Percentiles rank a stretch among this genome's conserved stretches.
These are phyloP conservation scores for Chrysosporium keratinophilum DNA, from an alignment of 2,329 filamentous ascomycete genomes.

Conservation along the genomic window DNA sequence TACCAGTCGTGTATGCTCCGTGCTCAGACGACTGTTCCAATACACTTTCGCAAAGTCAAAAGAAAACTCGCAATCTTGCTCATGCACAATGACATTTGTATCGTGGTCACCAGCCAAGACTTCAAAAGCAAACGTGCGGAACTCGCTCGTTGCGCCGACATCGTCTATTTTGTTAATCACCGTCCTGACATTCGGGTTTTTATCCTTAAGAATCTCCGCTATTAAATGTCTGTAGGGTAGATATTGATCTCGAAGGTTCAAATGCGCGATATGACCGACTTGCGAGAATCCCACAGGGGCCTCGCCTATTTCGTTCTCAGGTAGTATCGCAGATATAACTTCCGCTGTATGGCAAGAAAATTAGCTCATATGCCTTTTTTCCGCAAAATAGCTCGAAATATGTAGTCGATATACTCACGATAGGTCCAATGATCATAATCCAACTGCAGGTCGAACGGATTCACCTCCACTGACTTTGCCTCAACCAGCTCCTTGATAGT, in stretches of 20 bases:
- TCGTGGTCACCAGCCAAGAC: slow-evolving; percentile 72
- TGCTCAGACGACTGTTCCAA: slow-evolving; percentile 89
- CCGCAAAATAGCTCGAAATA: slow-evolving; percentile 12
- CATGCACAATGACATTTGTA: slow-evolving; percentile 69
- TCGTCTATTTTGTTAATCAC: slow-evolving; percentile 94
- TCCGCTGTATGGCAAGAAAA: slow-evolving; percentile 48
- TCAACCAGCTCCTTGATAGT: slow-evolving; percentile 59
- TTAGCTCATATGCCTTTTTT: slow-evolving; percentile 7
- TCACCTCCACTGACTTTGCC: slow-evolving; percentile 56
- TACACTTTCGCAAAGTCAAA: slow-evolving; percentile 97
- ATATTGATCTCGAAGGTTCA: slow-evolving; percentile 78
- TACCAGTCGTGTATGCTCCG: slow-evolving; percentile 75
- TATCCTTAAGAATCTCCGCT: slow-evolving; percentile 76
- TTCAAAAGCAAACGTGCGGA: slow-evolving; percentile 87
- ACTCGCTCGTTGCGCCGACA: slow-evolving; percentile 75
- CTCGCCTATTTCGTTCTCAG: slow-evolving; percentile 67
- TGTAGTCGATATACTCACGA: slow-evolving; percentile 46
- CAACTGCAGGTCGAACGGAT: slow-evolving; percentile 65
- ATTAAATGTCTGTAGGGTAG: slow-evolving; percentile 79
- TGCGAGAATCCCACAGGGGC: slow-evolving; percentile 78
- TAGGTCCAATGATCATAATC: slow-evolving; percentile 83
- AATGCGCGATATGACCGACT: slow-evolving; percentile 83
- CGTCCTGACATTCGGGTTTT: slow-evolving; percentile 69
- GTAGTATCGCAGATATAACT: slow-evolving; percentile 70
- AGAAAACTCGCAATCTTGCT: slow-evolving; percentile 73